Percentiles rank a stretch among this genome's conserved stretches.
phyloP scores from a whole-genome alignment of 2,329 filamentous ascomycete genomes.

The Albifimbria verrucaria region DNA sequence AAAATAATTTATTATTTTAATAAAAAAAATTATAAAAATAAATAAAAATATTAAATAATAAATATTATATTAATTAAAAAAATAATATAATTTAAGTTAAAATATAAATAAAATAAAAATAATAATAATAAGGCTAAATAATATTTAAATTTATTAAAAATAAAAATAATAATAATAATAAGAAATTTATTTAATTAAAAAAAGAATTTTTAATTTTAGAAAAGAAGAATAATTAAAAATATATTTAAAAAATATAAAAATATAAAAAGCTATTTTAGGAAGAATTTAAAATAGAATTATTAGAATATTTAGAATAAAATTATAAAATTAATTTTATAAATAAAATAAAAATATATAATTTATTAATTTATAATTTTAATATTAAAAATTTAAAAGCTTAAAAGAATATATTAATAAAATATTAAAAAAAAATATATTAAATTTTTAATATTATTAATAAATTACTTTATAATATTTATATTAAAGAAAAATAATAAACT shows the following conservation, averaged over 20 bases:
- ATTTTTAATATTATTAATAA: slow-evolving; percentile 5
- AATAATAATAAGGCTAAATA: background rate
- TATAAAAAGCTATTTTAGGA: slow-evolving; percentile 14
- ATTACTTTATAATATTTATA: slow-evolving; percentile 15
- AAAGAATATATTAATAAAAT: slow-evolving; percentile 5
- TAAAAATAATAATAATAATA: background rate
- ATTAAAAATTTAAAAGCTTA: slow-evolving; percentile 4
- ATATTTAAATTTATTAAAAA: background rate
- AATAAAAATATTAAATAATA: background rate
- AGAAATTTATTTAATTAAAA: background rate
- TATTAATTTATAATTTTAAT: slow-evolving; percentile 11
- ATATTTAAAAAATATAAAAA: slow-evolving; percentile 9
- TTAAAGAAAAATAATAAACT: slow-evolving; percentile 17
- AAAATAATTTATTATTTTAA: too few relatives aligned
- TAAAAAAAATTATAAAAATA: background rate
- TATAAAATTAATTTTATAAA: slow-evolving; percentile 8
- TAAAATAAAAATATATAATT: background rate
- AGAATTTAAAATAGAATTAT: slow-evolving; percentile 8
- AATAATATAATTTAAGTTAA: too few relatives aligned
- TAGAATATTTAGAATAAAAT: slow-evolving; percentile 7
- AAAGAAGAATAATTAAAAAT: slow-evolving; percentile 8
- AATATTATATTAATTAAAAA: background rate
- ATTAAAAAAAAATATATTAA: slow-evolving; percentile 13
- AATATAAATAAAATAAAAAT: background rate
- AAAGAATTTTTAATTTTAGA: background rate